Conservation (phyloP, 129 eudicot species). For the Centrapalus pauciflorus region DNA sequence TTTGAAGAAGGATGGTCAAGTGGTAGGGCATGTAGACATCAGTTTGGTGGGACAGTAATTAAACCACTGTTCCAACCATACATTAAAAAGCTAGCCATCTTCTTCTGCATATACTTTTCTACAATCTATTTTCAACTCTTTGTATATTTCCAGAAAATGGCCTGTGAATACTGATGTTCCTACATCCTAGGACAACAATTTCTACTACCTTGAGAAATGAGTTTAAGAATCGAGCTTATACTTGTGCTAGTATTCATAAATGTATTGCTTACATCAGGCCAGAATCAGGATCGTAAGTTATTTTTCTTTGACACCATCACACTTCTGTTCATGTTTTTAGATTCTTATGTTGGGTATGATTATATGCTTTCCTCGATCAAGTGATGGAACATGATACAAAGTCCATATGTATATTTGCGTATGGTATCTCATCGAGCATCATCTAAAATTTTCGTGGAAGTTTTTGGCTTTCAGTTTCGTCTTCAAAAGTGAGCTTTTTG, state of each 20-base stretch:
- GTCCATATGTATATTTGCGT: not conserved
- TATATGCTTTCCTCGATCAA: not conserved
- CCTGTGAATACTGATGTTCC: conserved; percentile 6
- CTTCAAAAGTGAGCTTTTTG: too few species aligned
- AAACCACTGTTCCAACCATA: conserved; percentile 19
- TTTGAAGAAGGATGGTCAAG: conserved; percentile 28
- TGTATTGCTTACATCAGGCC: conserved; percentile 27
- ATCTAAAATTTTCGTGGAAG: not conserved
- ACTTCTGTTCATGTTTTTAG: not conserved
- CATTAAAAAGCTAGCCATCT: not conserved
- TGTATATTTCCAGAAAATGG: not conserved
- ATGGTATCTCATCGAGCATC: not conserved
- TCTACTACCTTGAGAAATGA: conserved; percentile 18
- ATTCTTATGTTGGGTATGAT: not conserved
- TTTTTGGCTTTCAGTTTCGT: not conserved
- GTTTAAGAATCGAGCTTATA: conserved; percentile 18
- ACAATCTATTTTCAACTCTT: not conserved
- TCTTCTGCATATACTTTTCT: conserved; percentile 11
- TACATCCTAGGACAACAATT: conserved; percentile 5
- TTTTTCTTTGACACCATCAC: not conserved
- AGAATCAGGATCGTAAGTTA: conserved; percentile 29
- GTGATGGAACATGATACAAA: too few species aligned
- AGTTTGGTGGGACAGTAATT: conserved; percentile 19
- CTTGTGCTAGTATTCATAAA: conserved; percentile 24
- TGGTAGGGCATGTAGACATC: conserved; percentile 19